phyloP scores from a whole-genome alignment of 352 stramenopile species.

The Pythium aristosporum region DNA sequence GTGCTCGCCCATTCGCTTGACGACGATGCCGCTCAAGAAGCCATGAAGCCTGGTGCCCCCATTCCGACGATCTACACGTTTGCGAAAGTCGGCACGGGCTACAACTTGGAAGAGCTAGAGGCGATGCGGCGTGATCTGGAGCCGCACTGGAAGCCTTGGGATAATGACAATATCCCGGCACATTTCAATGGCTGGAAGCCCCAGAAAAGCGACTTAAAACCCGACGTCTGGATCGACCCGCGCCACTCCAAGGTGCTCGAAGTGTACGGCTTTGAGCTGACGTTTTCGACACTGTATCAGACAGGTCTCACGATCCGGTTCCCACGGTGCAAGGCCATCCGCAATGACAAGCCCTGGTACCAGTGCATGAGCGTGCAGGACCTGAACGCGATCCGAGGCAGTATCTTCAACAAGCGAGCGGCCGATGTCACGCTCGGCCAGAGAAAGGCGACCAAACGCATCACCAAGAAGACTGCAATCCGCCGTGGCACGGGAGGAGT shows the following conservation, averaged over 20 bases:
- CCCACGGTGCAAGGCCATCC: constrained; percentile 76
- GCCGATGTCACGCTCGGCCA: constrained; percentile 71
- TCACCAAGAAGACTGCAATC: constrained; percentile 33
- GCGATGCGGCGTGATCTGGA: constrained; percentile 74
- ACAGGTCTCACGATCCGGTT: constrained; percentile 82
- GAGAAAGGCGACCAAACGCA: constrained; percentile 49
- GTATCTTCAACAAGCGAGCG: constrained; percentile 67
- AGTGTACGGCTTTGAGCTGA: constrained; percentile 85
- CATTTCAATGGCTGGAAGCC: constrained; percentile 82
- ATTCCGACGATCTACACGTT: constrained; percentile 79
- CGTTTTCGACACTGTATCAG: constrained; percentile 77
- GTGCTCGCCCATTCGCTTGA: constrained; percentile 63
- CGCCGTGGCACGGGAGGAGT: constrained; percentile 36
- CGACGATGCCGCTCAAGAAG: constrained; percentile 43
- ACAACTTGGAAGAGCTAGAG: constrained; percentile 77
- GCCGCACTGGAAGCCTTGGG: constrained; percentile 76
- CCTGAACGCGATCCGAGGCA: constrained; percentile 61
- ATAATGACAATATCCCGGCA: constrained; percentile 58
- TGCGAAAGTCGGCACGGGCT: constrained; percentile 80
- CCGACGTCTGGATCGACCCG: constrained; percentile 83
- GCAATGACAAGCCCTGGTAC: constrained; percentile 82
- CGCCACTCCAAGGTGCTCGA: constrained; percentile 81
- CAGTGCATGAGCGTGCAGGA: constrained; percentile 80
- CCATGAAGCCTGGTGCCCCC: constrained; percentile 42
- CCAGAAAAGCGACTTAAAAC: constrained; percentile 67